These are phyloP conservation scores for Uncinocarpus reesii DNA, from an alignment of 2,329 filamentous ascomycete genomes.

Conservation along the genomic window DNA sequence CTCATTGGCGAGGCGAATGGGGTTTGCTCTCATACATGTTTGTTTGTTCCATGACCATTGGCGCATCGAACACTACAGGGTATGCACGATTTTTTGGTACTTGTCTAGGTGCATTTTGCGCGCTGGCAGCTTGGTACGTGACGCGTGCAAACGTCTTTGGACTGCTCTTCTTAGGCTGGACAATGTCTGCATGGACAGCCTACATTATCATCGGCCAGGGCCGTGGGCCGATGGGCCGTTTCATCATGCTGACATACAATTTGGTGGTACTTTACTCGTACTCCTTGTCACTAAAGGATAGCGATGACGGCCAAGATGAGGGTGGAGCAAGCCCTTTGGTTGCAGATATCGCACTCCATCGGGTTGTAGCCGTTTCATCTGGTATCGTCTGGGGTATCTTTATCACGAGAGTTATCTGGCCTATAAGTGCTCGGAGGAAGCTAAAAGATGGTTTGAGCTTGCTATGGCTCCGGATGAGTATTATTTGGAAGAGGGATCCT, in stretches of 20 bases:
- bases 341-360: conserved; percentile 74
- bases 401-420: conserved; percentile 82
- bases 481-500: conserved; percentile 93
- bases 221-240: conserved; percentile 82
- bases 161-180: conserved; percentile 70
- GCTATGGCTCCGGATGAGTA: conserved; percentile 86
- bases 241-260: conserved; percentile 93
- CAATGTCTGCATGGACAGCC: conserved; percentile 73
- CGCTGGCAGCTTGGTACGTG: conserved; percentile 66
- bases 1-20: conserved; percentile 92
- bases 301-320: conserved; percentile 74
- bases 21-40: conserved; percentile 95
- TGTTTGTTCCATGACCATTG: conserved; percentile 95
- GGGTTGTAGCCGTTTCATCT: conserved; percentile 72
- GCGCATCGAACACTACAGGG: conserved; percentile 87
- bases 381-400: conserved; percentile 90
- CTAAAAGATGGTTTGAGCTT: conserved; percentile 81
- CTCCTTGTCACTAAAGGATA: conserved; percentile 68
- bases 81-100: conserved; percentile 80
- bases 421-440: conserved; percentile 78
- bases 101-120: conserved; percentile 64
- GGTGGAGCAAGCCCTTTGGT: conserved; percentile 76
- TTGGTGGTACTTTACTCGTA: conserved; percentile 91
- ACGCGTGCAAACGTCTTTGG: conserved; percentile 62
- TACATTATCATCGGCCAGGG: conserved; percentile 77